A percentile compares a stretch with the other conserved stretches of the same genome.
phyloP scores from a whole-genome alignment of 1,284 basidiomycete species.

The Melanopsichium pennsylvanicum region DNA sequence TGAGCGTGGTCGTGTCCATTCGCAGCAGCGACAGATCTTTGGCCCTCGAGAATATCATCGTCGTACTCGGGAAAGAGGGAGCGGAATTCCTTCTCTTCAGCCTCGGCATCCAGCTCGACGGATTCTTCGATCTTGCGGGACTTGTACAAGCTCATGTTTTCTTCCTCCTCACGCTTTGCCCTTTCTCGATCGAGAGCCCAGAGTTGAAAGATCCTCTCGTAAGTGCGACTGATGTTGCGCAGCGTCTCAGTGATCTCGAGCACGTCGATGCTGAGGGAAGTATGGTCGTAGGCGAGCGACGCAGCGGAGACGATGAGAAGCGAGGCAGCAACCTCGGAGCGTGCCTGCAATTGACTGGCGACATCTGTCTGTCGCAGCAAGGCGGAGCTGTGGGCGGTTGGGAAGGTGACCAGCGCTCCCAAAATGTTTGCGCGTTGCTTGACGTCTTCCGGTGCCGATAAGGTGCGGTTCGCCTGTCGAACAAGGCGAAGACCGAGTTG shows the following conservation, averaged over 20 bases:
- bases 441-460: constrained; percentile 25
- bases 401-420: constrained; percentile 58
- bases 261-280: constrained; percentile 17
- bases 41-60: constrained; percentile 69
- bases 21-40: background rate
- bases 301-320: constrained; percentile 35
- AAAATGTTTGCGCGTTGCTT: constrained; percentile 45
- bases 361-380: constrained; percentile 48
- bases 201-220: constrained; percentile 78
- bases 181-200: constrained; percentile 84
- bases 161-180: constrained; percentile 74
- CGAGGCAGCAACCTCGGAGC: constrained; percentile 49
- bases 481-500: constrained; percentile 79
- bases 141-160: constrained; percentile 81
- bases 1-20: constrained; percentile 12
- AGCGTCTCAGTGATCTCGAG: constrained; percentile 22
- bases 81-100: constrained; percentile 80
- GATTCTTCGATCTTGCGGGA: constrained; percentile 73
- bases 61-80: constrained; percentile 85
- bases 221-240: constrained; percentile 64
- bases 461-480: constrained; percentile 49
- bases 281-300: constrained; percentile 31
- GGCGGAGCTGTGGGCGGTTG: constrained; percentile 46
- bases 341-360: constrained; percentile 51
- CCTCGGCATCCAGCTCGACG: constrained; percentile 74